Percentiles rank a stretch among this genome's conserved stretches.
phyloP scores from a whole-genome alignment of 2,329 filamentous ascomycete species.

The Domatiomyces globalis region DNA sequence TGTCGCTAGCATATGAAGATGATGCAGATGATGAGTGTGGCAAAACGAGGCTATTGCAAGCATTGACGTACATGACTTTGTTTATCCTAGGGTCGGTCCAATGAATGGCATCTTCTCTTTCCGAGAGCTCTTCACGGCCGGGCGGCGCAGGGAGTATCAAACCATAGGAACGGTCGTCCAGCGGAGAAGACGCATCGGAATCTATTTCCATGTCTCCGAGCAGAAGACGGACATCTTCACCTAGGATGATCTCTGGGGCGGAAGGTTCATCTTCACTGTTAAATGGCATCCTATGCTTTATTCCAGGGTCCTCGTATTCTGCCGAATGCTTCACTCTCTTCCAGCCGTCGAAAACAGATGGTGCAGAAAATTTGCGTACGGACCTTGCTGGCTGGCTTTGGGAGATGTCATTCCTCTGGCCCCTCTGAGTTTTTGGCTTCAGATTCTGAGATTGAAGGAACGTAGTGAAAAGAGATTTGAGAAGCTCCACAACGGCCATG shows the following conservation, averaged over 20 bases:
- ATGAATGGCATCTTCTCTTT: neutral
- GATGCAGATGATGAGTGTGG: neutral
- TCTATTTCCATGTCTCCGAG: neutral
- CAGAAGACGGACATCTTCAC: neutral
- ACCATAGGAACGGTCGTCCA: neutral
- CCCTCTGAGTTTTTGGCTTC: neutral
- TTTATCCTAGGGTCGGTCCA: conserved; percentile 51
- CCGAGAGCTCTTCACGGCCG: neutral
- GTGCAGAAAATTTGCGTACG: neutral
- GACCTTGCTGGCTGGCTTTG: neutral
- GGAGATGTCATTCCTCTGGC: neutral
- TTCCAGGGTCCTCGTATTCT: neutral
- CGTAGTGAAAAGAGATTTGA: neutral
- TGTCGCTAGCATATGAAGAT: neutral
- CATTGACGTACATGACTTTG: conserved; percentile 21
- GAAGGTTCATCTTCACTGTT: neutral
- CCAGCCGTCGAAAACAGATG: neutral
- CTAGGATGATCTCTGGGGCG: neutral
- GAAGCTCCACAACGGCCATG: neutral
- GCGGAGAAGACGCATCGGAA: neutral
- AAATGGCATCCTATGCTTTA: neutral
- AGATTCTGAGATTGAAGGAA: neutral
- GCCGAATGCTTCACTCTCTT: neutral
- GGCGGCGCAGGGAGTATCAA: neutral
- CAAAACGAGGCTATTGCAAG: conserved; percentile 24